Evolutionary conservation across 805 yeast species (phyloP).

Genomic region (Candida andamanensis): DNA sequence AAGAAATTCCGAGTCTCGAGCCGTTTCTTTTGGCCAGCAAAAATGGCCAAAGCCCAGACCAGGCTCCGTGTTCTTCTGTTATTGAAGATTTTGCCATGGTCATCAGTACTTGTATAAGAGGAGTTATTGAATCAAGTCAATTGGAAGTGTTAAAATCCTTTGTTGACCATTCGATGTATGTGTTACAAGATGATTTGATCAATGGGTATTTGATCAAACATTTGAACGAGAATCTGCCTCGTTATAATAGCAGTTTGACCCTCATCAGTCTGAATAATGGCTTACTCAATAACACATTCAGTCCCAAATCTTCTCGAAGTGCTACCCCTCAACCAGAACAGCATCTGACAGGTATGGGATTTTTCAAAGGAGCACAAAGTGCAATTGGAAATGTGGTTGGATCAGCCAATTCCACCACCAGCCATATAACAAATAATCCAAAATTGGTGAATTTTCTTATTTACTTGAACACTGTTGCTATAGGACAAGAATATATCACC

Average conservation of each 20-base stretch:
- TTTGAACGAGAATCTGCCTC: conserved; percentile 35
- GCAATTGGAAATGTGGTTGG: conserved; percentile 41
- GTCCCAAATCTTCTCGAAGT: conserved; percentile 15
- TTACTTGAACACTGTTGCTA: conserved; percentile 66
- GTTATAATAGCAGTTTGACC: conserved; percentile 30
- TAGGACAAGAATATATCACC: conserved; percentile 53
- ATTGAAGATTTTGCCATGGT: conserved; percentile 81
- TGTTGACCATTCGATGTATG: conserved; percentile 49
- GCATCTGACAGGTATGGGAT: conserved; percentile 24
- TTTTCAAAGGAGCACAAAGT: conserved; percentile 40
- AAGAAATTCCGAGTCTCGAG: conserved; percentile 60
- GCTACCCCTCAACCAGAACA: conserved; percentile 33
- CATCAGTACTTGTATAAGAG: conserved; percentile 60
- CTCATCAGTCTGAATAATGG: conserved; percentile 10
- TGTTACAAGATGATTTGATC: conserved; percentile 60
- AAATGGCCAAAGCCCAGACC: conserved; percentile 38
- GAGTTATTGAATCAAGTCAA: conserved; percentile 70
- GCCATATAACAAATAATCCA: conserved; percentile 31
- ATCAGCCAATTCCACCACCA: conserved; percentile 15
- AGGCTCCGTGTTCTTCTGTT: conserved; percentile 71
- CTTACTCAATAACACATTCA: conserved; percentile 11
- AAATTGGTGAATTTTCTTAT: conserved; percentile 58
- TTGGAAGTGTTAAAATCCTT: conserved; percentile 49
- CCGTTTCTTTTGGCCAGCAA: conserved; percentile 18
- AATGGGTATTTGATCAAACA: conserved; percentile 40